Evolutionary conservation across 129 eudicot genomes (phyloP), one percentile per base, ranked within the genome.

Genomic region (Glebionis coronaria): DNA sequence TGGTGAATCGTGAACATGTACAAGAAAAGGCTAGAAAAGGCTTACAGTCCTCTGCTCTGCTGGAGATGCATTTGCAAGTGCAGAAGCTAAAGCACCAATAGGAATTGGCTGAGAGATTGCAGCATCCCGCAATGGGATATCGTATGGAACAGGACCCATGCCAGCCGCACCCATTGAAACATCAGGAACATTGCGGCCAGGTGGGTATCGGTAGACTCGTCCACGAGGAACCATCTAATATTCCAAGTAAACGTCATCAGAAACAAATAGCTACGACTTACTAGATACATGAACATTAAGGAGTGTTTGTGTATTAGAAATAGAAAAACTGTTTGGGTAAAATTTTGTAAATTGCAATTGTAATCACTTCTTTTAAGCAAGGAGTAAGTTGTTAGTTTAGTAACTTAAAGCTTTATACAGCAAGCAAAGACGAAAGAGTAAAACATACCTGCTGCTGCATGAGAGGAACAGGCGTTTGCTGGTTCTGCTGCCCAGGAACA

Each of bases 171-270:
- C 76, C 67, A 81, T 57, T 35, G 90, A 55, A 54, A 76, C 84
- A 58, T 88, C 96, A 35, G 86, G 83, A 44, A 82, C 55, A 4
- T 82, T 85, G 42, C 99, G 99, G 2, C 87, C 95, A 14, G 84
- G 83, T 21, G 96, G 92, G 67, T 80, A 82, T 7, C 92, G 97
- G 28, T 78, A 80, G 18, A 72, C 77, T 25, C 92, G 88, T 9
- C 90, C 97, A 67, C 99, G 89, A 31, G 97, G 99, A 35, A 84
- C 18, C 95, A 89, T 84, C 97, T 92, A 70, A 65, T 47, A 64
- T 66, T 12, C 12, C 65, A 49, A 61, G 7, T 35, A 35, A 35
- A 9, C 9, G 7, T 31, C 38, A 35, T 35, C 40, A 35, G 25
- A 23, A 23, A 23, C 25, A 23, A 23, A 23, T 0, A 23, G 25